Evolutionary conservation across 495 filamentous ascomycete genomes (phyloP).

Genomic region (Lepidopterella palustris): DNA sequence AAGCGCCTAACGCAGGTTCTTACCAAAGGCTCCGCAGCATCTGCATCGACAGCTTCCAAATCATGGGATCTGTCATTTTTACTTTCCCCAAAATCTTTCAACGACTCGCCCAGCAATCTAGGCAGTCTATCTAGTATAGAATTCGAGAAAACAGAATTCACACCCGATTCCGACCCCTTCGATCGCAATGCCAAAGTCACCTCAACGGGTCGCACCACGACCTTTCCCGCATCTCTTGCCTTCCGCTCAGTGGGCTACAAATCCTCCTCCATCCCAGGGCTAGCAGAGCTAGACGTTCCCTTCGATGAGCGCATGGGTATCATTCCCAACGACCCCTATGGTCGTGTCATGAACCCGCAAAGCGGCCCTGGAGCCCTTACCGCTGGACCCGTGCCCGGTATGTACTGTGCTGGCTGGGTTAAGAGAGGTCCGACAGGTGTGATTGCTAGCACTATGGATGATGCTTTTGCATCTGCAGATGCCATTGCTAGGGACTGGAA

Average conservation of each 20-base stretch:
- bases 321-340: slow-evolving; percentile 78
- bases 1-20: slow-evolving; percentile 76
- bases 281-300: slow-evolving; percentile 66
- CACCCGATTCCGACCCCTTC: slow-evolving; percentile 43
- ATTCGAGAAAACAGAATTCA: slow-evolving; percentile 59
- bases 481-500: slow-evolving; percentile 68
- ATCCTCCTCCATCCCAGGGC: slow-evolving; percentile 66
- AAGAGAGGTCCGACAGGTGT: slow-evolving; percentile 93
- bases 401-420: slow-evolving; percentile 96
- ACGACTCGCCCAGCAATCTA: slow-evolving; percentile 42
- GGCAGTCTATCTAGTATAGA: slow-evolving; percentile 50
- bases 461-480: slow-evolving; percentile 86
- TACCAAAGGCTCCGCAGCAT: slow-evolving; percentile 57
- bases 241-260: slow-evolving; percentile 94
- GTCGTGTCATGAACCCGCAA: slow-evolving; percentile 54
- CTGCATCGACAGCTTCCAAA: slow-evolving; percentile 45
- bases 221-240: slow-evolving; percentile 56
- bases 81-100: slow-evolving; percentile 65
- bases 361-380: slow-evolving; percentile 26
- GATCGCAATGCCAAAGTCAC: slow-evolving; percentile 48
- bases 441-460: slow-evolving; percentile 92
- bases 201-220: slow-evolving; percentile 39
- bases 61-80: slow-evolving; percentile 82
- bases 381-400: slow-evolving; percentile 56
- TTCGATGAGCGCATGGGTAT: slow-evolving; percentile 69